Conservation (phyloP, 306 rosid species). For the Parietaria judaica region DNA sequence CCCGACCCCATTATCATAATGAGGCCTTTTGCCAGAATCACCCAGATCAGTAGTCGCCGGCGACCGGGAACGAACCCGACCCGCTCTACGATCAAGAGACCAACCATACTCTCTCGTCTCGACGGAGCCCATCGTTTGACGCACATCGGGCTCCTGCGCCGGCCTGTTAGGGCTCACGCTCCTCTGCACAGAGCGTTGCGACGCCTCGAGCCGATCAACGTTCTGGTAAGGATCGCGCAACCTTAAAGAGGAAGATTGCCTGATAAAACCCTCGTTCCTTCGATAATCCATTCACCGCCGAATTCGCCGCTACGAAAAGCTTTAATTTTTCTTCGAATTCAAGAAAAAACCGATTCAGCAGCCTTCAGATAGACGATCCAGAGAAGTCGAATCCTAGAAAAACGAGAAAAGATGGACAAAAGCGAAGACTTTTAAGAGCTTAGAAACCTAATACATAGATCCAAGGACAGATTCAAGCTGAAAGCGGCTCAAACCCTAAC, state of each 20-base stretch:
- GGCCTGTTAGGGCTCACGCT: constrained; percentile 47
- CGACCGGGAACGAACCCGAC: constrained; percentile 34
- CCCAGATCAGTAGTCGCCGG: constrained; percentile 31
- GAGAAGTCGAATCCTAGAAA: background rate
- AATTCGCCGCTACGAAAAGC: constrained; percentile 1
- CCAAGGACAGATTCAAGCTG: background rate
- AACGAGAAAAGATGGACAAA: too few species aligned
- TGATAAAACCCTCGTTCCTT: constrained; percentile 39
- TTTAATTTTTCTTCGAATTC: background rate
- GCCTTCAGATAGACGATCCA: background rate
- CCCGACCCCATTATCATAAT: constrained; percentile 33
- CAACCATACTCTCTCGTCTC: constrained; percentile 51
- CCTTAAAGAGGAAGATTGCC: constrained; percentile 30
- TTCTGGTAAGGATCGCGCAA: constrained; percentile 26
- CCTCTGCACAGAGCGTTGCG: constrained; percentile 36
- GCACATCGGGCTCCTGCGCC: constrained; percentile 30
- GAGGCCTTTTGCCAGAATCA: constrained; percentile 37
- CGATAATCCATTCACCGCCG: constrained; percentile 43
- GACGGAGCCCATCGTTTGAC: constrained; percentile 30
- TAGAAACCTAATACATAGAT: background rate
- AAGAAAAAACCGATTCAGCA: background rate
- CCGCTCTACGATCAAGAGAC: constrained; percentile 42
- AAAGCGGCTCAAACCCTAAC: background rate
- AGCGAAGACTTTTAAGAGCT: background rate
- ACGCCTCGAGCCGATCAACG: constrained; percentile 24